Base-by-base conservation (phyloP, 2,329 filamentous ascomycete species). In the Cercospora zeae-maydis region DNA sequence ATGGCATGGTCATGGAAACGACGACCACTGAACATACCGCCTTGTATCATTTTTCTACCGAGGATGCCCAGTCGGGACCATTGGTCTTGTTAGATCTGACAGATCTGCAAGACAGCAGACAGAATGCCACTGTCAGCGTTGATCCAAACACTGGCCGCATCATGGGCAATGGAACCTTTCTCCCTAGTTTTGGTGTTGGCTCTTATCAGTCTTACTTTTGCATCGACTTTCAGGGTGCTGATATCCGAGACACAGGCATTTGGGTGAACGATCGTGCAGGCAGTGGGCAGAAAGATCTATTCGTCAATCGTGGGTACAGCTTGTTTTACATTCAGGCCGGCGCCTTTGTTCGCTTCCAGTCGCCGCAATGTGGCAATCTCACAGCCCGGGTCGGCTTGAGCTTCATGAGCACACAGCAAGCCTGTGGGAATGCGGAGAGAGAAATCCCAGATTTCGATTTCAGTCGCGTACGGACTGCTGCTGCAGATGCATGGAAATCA, bases 371-470 rank as follows among this genome's bases (percentile, higher is more conserved):
- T 56, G 62, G 63, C 6, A 65, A 52, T 4, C 80, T 91, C 13
- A 74, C 82, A 5, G 87, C 82, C 13, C 83, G 89, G n/a, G 85
- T 89, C 9, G 88, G 88, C 0, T 77, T 89, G 9, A 91, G 88
- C 66, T 88, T 90, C 72, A 84, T 91, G 66, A 88, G 84, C 71
- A 77, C 78, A 2, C 79, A 82, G 0, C 83, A 86, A 72, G 89
- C 89, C 0, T 92, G 89, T 69, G 71, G 78, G 4, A 88, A 87
- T 70, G 88, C 85, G 0, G 86, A 90, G 72, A 75, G 70, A 0
- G 89, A 92, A 67, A 87, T 90, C 14, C 84, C 88, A 0, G 75
- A 83, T n/a, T 88, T 84, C 58, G 82, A 88, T 69, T 89, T 91
- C 63, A 78, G 83, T 0, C 72, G 70, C 1, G 80, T 85, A 1